Evolutionary conservation across 441 rosid species (phyloP).

Genomic region (Erysimum pusillum): DNA sequence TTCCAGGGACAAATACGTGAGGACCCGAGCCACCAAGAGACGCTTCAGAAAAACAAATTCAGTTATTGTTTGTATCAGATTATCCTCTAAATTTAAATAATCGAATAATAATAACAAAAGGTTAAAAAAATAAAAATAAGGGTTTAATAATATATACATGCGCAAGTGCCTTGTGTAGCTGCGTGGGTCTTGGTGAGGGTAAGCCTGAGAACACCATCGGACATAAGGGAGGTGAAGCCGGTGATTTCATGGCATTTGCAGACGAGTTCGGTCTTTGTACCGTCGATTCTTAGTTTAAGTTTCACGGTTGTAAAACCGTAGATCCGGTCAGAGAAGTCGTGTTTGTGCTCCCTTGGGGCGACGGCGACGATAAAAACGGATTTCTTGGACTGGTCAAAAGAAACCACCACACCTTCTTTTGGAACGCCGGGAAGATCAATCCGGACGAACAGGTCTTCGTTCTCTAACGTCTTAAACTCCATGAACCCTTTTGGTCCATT

Average conservation of each 20-base stretch:
- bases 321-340: neutral
- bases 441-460: neutral
- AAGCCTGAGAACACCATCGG: slow-evolving; percentile 42
- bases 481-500: neutral
- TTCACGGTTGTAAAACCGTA: neutral
- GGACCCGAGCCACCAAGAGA: neutral
- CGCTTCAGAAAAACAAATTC: neutral
- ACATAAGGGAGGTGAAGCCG: slow-evolving; percentile 12
- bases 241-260: slow-evolving; percentile 35
- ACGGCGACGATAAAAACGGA: neutral
- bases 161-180: neutral
- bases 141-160: neutral
- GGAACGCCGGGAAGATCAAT: neutral
- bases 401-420: neutral
- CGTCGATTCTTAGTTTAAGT: neutral
- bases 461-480: neutral
- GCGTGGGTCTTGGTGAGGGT: slow-evolving; percentile 19
- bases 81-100: no score
- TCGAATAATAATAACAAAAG: no score
- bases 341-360: neutral
- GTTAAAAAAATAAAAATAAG: neutral
- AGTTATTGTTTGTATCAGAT: neutral
- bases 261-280: neutral
- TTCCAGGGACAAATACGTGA: neutral
- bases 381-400: neutral